Conservation (phyloP, 2,329 filamentous ascomycete genomes). For the Cytospora piceicola region DNA sequence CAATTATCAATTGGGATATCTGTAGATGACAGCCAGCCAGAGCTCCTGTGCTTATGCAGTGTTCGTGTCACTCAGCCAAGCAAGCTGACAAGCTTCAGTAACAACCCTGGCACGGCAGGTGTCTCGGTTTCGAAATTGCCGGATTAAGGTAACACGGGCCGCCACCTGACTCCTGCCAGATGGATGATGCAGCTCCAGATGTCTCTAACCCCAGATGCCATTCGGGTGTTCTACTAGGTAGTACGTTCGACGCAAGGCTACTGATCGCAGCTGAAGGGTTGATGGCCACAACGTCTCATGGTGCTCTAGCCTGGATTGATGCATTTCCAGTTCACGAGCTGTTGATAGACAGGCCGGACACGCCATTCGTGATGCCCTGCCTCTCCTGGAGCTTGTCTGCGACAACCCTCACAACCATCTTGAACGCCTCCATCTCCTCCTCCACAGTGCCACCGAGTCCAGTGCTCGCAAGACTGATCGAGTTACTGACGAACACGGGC, state of each 20-base stretch:
- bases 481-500: conserved; percentile 90
- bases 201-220: not conserved
- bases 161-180: conserved; percentile 5
- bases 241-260: not conserved
- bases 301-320: not conserved
- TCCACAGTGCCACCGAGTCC: conserved; percentile 82
- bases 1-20: not conserved
- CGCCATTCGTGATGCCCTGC: conserved; percentile 35
- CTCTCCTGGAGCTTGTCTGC: conserved; percentile 54
- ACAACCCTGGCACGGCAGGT: not conserved
- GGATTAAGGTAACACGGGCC: not conserved
- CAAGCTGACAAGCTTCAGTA: not conserved
- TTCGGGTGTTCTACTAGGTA: not conserved
- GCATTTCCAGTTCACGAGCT: conserved; percentile 16
- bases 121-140: conserved; percentile 5
- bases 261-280: not conserved
- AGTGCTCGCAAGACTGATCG: conserved; percentile 74
- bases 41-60: not conserved
- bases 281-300: not conserved
- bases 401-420: conserved; percentile 72
- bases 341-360: conserved; percentile 25
- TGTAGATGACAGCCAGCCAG: not conserved
- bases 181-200: not conserved
- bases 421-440: conserved; percentile 92
- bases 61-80: conserved; percentile 11